A percentile compares a stretch with the other conserved stretches of the same genome.
phyloP scores from a whole-genome alignment of 2,329 filamentous ascomycete species.

The Ophiostoma himal-ulmi region DNA sequence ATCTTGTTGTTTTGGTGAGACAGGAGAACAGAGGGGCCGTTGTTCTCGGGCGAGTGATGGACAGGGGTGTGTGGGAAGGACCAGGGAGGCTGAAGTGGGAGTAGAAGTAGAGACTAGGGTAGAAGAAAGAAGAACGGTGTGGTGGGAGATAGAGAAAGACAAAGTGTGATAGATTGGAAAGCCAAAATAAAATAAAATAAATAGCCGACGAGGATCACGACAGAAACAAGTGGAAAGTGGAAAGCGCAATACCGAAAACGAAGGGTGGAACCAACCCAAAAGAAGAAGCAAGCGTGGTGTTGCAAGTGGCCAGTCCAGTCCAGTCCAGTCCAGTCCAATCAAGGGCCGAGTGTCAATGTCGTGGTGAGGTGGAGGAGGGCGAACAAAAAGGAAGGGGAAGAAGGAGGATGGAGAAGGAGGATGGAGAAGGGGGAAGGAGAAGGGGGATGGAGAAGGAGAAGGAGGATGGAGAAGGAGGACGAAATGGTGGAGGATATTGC shows the following conservation, averaged over 20 bases:
- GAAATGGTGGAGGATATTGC: background rate
- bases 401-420: background rate
- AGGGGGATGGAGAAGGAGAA: background rate
- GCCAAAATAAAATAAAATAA: too few species aligned
- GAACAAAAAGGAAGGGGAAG: background rate
- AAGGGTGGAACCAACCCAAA: background rate
- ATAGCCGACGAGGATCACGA: background rate
- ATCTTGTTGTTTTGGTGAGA: conserved; percentile 19
- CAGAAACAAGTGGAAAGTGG: background rate
- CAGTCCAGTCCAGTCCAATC: background rate
- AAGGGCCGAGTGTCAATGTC: conserved; percentile 4
- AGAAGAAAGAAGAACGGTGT: background rate
- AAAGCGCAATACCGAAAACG: background rate
- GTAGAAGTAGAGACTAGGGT: background rate
- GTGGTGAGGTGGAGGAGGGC: background rate
- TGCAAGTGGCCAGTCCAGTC: background rate
- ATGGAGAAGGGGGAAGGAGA: too few species aligned
- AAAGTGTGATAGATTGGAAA: too few species aligned
- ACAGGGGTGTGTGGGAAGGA: background rate
- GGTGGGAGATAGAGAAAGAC: background rate
- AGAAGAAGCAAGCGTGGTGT: conserved; percentile 1
- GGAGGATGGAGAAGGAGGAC: background rate
- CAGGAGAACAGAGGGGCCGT: conserved; percentile 18
- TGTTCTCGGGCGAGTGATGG: conserved; percentile 9
- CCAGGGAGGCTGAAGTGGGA: background rate